phyloP scores from a whole-genome alignment of 2,329 filamentous ascomycete genomes.

The Didymella exigua region DNA sequence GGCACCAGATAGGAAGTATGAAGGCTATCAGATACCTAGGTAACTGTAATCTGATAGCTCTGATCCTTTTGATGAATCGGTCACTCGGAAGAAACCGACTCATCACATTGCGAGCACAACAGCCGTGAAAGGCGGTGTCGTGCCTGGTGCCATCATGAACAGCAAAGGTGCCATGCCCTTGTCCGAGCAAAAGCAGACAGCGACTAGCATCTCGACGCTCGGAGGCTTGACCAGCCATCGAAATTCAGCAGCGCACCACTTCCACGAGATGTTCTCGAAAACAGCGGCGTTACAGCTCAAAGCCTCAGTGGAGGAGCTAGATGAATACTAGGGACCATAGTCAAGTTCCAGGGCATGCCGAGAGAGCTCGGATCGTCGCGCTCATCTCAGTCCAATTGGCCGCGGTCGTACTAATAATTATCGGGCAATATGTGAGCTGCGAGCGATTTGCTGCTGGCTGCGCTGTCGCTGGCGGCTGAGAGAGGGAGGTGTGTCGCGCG shows the following conservation, averaged over 20 bases:
- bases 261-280: conserved; percentile 45
- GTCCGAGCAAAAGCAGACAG: background rate
- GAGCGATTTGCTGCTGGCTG: conserved; percentile 17
- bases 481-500: conserved; percentile 15
- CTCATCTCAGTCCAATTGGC: conserved; percentile 29
- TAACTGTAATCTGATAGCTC: conserved; percentile 4
- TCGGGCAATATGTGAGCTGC: conserved; percentile 25
- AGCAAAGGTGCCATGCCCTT: conserved; percentile 1
- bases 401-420: conserved; percentile 31
- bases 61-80: too few relatives aligned
- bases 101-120: conserved; percentile 1
- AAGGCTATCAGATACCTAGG: background rate
- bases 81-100: conserved; percentile 4
- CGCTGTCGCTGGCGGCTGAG: conserved; percentile 9
- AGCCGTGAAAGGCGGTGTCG: conserved; percentile 15
- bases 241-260: conserved; percentile 38
- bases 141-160: conserved; percentile 15
- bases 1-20: conserved; percentile 21
- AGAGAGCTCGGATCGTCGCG: conserved; percentile 27
- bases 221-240: conserved; percentile 22
- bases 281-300: conserved; percentile 19
- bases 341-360: conserved; percentile 16
- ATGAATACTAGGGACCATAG: conserved; percentile 18
- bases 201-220: conserved; percentile 6
- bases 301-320: conserved; percentile 23